Base-by-base conservation (phyloP, 2,329 filamentous ascomycete genomes). In the Acrodontium crateriforme region DNA sequence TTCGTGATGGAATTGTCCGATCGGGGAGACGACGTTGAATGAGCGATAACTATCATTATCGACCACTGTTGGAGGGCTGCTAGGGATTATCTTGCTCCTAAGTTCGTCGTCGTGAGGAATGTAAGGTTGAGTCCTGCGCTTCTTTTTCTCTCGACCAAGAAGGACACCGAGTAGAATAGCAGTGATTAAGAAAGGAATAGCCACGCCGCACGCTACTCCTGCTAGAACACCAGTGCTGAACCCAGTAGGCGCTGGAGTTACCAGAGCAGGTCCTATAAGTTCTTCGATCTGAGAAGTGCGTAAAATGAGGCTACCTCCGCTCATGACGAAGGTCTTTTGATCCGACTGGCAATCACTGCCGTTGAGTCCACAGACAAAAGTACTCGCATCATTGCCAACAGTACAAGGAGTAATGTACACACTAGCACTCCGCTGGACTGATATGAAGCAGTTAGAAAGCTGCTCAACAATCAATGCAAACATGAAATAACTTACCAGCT, bases 341-440 rank as follows among this genome's bases (percentile, higher is more conserved):
- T 36, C 14, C 15, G 25, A 39, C 9, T 31, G 25, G 36, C 49
- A 52, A 6, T 28, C 32, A 4, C 37, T 35, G 10, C 20, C 37
- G 29, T 44, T 39, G 4, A 50, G 25, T 3, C 47, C 49, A 27
- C 49, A 53, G n/a, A 36, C 41, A 28, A 50, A 53, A 3, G 40
- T 44, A 20, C 35, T 40, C n/a, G 37, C 34, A 15, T 37, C 37
- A 15, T 25, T 34, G 16, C 31, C 24, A 13, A 19, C 27, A 10
- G 37, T 35, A 35, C 47, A 50, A 3, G 47, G 44, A 15, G 38
- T 44, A 14, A 50, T 39, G 7, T 18, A 12, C 32, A 20, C 11
- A n/a, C 29, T 22, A 13, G 30, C 25, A 23, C 23, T 24, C 6
- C 5, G 11, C 12, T 34, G 31, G 37, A 16, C 18, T 6, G 9